Base-by-base conservation (phyloP, 495 filamentous ascomycete genomes). In the Annulohypoxylon nitens region DNA sequence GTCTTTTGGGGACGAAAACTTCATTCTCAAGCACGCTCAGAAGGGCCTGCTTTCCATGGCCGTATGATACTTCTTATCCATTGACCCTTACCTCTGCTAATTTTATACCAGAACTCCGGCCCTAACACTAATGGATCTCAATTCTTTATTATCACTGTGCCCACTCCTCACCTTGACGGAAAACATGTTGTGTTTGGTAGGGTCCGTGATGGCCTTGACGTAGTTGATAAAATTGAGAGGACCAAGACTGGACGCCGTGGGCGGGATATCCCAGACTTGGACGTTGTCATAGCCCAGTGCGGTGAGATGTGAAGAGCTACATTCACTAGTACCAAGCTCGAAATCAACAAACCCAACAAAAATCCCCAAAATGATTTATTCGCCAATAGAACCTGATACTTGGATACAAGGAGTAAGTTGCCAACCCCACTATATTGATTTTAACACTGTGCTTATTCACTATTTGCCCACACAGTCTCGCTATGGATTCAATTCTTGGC, bases 101-200 rank as follows among this genome's bases (percentile, higher is more conserved):
- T n/a, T 23, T 14, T 37, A 53, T 20, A 48, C 1, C 65, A 95
- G 92, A 99, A 98, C 76, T 92, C 93, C 16, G 97, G 97, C 7
- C 92, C 93, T 16, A 92, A 98, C 78, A 95, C 93, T 63, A 99
- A 98, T 79, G 97, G 97, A 12, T 95, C 90, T 63, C 97, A 98
- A 79, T 99, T 99, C 83, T 99, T 99, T 85, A 95, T 98, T 81
- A 97, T 93, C 2, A 94, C 92, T 0, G 91, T 91, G 10, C 84
- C 92, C 4, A 93, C 94, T 0, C 93, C 93, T 1, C 97, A 95
- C 78, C 83, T 99, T n/a, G 93, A 98, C 79, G 88, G 88, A 72
- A 97, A 97, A 80, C 97, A 99, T 78, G 95, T 98, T 47, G 94
- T 98, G 1, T 98, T 98, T 76, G 97, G 96, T 26, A 90, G 91